phyloP scores from a whole-genome alignment of 1,284 basidiomycete genomes.

The Ceratobasidium sp. region DNA sequence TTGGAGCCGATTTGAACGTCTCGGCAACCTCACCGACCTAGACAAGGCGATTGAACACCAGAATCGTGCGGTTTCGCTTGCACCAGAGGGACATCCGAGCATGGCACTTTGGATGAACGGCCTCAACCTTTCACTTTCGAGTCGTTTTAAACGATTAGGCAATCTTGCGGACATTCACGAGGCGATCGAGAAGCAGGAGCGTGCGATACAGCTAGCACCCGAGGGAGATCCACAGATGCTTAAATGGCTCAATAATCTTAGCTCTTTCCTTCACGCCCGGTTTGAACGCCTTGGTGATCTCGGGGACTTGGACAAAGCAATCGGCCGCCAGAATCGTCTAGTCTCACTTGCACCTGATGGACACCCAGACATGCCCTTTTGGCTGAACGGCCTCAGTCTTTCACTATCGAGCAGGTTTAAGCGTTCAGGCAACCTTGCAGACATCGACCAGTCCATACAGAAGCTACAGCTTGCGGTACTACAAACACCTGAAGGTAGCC shows the following conservation, averaged over 20 bases:
- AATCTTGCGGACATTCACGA: background rate
- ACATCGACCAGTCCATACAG: background rate
- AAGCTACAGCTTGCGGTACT: too few relatives aligned
- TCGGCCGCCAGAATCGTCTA: background rate
- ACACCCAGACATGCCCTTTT: background rate
- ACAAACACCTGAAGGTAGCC: too few relatives aligned
- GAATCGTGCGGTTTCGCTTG: background rate
- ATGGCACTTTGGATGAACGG: background rate
- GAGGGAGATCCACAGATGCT: background rate
- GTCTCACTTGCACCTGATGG: background rate
- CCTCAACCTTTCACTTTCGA: background rate
- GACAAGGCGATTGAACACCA: background rate
- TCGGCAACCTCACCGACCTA: background rate
- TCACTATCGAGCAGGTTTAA: background rate
- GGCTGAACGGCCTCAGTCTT: background rate
- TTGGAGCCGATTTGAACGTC: background rate
- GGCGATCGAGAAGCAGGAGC: background rate
- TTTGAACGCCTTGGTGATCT: too few relatives aligned
- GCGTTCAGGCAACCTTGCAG: background rate
- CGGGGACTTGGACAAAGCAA: background rate
- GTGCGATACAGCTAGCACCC: background rate
- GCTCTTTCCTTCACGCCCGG: too few relatives aligned
- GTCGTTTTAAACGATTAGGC: background rate
- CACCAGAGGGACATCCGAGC: background rate
- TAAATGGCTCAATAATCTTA: background rate